A percentile compares a stretch with the other conserved stretches of the same genome.
phyloP scores from a whole-genome alignment of 768 basidiomycete genomes.

The Myochromella boudieri region DNA sequence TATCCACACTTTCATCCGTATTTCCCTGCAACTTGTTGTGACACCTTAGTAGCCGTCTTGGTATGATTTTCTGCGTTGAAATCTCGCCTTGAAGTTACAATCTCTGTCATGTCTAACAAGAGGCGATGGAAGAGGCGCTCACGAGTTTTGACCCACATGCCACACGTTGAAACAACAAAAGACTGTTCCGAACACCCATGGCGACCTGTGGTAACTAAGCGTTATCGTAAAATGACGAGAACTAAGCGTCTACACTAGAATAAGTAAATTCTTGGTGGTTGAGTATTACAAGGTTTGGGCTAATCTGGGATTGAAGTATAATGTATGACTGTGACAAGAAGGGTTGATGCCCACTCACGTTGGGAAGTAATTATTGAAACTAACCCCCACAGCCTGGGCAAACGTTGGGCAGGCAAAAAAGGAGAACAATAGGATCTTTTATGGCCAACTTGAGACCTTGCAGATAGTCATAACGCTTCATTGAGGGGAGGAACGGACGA shows the following conservation, averaged over 20 bases:
- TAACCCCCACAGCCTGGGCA: slow-evolving; percentile 51
- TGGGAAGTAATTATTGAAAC: slow-evolving; percentile 62
- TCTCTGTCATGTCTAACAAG: too few species aligned
- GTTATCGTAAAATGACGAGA: too few species aligned
- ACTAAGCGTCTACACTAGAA: slow-evolving; percentile 48
- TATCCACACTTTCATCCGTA: too few species aligned
- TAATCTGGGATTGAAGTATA: too few species aligned
- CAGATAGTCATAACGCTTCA: slow-evolving; percentile 36
- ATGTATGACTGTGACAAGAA: too few species aligned
- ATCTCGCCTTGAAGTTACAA: too few species aligned
- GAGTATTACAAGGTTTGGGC: slow-evolving; percentile 62
- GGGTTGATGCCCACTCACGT: too few species aligned
- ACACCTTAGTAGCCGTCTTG: too few species aligned
- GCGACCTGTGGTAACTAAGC: too few species aligned
- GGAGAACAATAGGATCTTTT: slow-evolving; percentile 51
- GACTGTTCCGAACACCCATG: slow-evolving; percentile 56
- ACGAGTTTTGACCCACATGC: slow-evolving; percentile 59
- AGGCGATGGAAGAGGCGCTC: slow-evolving; percentile 74
- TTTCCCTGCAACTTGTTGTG: too few species aligned
- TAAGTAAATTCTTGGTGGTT: slow-evolving; percentile 57
- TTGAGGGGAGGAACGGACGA: slow-evolving; percentile 41
- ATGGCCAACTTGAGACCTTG: slow-evolving; percentile 54
- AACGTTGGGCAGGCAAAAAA: slow-evolving; percentile 54
- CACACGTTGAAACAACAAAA: slow-evolving; percentile 52
- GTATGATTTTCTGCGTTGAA: too few species aligned